These are phyloP conservation scores for Colletotrichum sp. DNA, from an alignment of 2,329 filamentous ascomycete genomes.

Conservation along the genomic window DNA sequence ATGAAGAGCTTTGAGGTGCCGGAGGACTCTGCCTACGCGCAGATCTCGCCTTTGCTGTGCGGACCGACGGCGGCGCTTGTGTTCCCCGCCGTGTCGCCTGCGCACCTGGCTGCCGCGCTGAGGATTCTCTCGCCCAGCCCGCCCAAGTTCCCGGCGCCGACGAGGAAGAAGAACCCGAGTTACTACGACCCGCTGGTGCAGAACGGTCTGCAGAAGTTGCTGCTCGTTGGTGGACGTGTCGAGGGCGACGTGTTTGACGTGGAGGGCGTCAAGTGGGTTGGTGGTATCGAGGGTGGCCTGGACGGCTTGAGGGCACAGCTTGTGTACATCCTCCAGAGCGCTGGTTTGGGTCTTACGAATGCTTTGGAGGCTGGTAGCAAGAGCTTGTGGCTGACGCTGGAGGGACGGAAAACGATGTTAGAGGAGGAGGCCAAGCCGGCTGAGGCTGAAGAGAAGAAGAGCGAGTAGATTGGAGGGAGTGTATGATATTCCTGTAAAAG, in stretches of 20 bases:
- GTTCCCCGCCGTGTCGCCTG: slow-evolving; percentile 82
- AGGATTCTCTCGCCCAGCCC: slow-evolving; percentile 76
- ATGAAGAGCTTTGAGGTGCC: slow-evolving; percentile 43
- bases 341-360: slow-evolving; percentile 77
- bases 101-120: slow-evolving; percentile 82
- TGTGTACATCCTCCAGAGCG: slow-evolving; percentile 78
- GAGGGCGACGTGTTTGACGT: slow-evolving; percentile 86
- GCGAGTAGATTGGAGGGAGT: not conserved
- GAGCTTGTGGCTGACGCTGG: slow-evolving; percentile 87
- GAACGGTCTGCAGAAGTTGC: slow-evolving; percentile 82
- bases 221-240: slow-evolving; percentile 84
- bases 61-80: slow-evolving; percentile 83
- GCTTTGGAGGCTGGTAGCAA: slow-evolving; percentile 81
- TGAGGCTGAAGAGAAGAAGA: slow-evolving; percentile 24
- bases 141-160: slow-evolving; percentile 78
- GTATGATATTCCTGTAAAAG: slow-evolving; percentile 24
- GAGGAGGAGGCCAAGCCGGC: slow-evolving; percentile 59
- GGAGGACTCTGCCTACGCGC: slow-evolving; percentile 49
- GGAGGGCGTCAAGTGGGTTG: slow-evolving; percentile 68
- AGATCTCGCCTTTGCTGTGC: slow-evolving; percentile 77
- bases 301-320: slow-evolving; percentile 83
- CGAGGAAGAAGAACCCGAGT: slow-evolving; percentile 75
- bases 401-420: slow-evolving; percentile 80
- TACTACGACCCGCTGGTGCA: slow-evolving; percentile 85
- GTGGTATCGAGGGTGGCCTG: slow-evolving; percentile 81